Conservation (phyloP, 805 yeast genomes). For the Suhomyces faveliae region DNA sequence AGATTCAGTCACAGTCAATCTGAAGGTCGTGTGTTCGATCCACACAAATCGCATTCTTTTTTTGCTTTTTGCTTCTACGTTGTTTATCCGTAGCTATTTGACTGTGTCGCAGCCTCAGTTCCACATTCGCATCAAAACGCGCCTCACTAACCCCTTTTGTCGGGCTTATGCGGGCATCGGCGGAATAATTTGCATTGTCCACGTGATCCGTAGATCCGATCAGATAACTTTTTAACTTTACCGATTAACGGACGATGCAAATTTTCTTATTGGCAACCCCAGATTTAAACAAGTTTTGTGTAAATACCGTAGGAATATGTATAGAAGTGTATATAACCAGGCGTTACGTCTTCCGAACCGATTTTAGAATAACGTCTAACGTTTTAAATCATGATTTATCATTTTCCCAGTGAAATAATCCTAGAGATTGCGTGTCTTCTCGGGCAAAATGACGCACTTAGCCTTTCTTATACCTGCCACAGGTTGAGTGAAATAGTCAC, state of each 20-base stretch:
- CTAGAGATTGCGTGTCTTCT: constrained; percentile 9
- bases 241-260: constrained; percentile 6
- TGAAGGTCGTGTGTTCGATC: no score
- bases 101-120: neutral
- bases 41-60: no score
- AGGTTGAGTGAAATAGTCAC: constrained; percentile 2
- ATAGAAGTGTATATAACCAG: neutral
- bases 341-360: neutral
- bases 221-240: constrained; percentile 10
- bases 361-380: neutral
- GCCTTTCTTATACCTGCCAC: constrained; percentile 8
- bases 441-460: constrained; percentile 12
- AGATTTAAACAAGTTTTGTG: neutral
- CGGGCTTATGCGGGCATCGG: neutral
- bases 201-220: constrained; percentile 9
- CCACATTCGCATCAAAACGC: neutral
- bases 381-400: constrained; percentile 2
- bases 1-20: no score
- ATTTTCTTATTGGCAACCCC: constrained; percentile 6
- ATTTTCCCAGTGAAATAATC: constrained; percentile 11
- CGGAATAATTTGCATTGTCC: neutral
- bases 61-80: no score
- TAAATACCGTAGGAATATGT: neutral
- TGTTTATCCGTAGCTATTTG: neutral
- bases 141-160: neutral